These are phyloP conservation scores for Colletotrichum musae DNA, from an alignment of 2,329 filamentous ascomycete species.

Conservation along the genomic window DNA sequence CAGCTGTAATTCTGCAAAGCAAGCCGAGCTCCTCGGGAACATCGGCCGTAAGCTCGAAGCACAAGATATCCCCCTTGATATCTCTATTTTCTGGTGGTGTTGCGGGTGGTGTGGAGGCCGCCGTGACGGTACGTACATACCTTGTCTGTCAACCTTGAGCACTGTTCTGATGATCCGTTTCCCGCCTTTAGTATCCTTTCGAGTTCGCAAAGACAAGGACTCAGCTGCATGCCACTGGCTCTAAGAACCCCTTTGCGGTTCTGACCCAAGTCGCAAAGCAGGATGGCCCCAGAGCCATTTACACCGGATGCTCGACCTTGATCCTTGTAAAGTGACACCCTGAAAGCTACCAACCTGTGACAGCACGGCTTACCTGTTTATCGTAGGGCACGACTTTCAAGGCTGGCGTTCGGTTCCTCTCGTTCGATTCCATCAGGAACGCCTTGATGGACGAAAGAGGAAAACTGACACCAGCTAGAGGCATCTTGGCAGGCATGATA, in stretches of 20 bases:
- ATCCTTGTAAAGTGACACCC: constrained; percentile 56
- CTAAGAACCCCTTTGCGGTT: constrained; percentile 70
- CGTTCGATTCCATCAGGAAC: constrained; percentile 76
- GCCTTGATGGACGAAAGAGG: constrained; percentile 69
- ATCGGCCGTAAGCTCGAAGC: constrained; percentile 26
- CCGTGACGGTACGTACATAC: constrained; percentile 56
- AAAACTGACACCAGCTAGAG: constrained; percentile 67
- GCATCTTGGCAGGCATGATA: constrained; percentile 75
- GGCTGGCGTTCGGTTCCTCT: constrained; percentile 76
- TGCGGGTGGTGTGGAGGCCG: constrained; percentile 67
- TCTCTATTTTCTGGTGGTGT: constrained; percentile 65
- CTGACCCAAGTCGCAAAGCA: constrained; percentile 67
- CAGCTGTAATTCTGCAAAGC: neutral
- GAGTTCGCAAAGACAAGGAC: constrained; percentile 78
- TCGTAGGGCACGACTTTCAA: constrained; percentile 71
- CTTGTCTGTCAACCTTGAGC: neutral
- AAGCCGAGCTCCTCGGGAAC: neutral
- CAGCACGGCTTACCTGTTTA: neutral
- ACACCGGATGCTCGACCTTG: constrained; percentile 74
- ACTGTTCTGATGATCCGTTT: too few species aligned
- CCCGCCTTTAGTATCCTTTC: constrained; percentile 69
- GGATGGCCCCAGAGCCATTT: constrained; percentile 71
- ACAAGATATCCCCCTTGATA: constrained; percentile 54
- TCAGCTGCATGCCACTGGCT: constrained; percentile 61
- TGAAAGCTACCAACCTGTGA: neutral